These are phyloP conservation scores for Linum trigynum DNA, from an alignment of 345 rosid genomes.

Conservation along the genomic window DNA sequence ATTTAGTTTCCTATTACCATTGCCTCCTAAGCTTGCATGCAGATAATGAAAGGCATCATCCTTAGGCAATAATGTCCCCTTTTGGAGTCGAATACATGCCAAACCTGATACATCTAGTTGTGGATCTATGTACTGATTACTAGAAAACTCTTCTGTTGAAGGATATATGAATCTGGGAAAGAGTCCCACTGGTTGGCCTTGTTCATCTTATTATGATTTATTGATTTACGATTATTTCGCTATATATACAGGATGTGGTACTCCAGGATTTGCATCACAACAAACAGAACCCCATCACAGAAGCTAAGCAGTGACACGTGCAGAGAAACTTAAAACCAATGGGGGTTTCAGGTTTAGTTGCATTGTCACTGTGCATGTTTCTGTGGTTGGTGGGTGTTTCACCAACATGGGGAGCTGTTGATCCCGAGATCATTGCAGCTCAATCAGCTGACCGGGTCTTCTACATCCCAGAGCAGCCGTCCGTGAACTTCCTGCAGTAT, in stretches of 20 bases:
- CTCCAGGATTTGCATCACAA: neutral
- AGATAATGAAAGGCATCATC: neutral
- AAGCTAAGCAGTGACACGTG: neutral
- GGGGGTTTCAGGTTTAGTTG: neutral
- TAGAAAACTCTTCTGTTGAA: neutral
- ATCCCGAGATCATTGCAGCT: neutral
- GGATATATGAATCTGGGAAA: neutral
- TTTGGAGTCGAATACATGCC: neutral
- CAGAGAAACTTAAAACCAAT: neutral
- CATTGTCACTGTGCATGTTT: neutral
- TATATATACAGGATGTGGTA: neutral
- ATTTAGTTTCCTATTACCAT: neutral
- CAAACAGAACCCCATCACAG: neutral
- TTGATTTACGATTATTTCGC: neutral
- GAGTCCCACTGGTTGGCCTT: neutral
- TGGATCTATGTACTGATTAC: neutral
- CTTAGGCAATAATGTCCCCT: neutral
- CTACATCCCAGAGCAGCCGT: slow-evolving; percentile 50
- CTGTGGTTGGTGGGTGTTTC: neutral
- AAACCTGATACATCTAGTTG: neutral
- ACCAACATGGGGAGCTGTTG: neutral
- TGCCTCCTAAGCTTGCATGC: neutral
- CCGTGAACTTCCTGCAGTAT: slow-evolving; percentile 44
- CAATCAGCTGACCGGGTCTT: slow-evolving; percentile 29
- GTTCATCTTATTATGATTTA: neutral